phyloP scores from a whole-genome alignment of 2,329 filamentous ascomycete genomes.

The Aspergillus amoenus region DNA sequence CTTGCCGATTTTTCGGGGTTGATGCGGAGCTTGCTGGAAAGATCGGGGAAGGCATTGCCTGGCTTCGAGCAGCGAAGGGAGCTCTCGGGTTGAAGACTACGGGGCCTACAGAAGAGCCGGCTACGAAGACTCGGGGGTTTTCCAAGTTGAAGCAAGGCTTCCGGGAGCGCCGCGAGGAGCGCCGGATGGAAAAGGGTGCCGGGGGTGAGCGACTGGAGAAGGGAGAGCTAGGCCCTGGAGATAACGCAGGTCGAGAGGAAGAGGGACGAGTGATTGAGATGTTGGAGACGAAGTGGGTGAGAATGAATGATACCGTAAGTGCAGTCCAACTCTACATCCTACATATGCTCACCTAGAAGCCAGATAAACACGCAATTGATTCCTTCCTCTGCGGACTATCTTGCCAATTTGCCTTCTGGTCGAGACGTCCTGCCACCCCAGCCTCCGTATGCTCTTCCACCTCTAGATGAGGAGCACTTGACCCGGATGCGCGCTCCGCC shows the following conservation, averaged over 20 bases:
- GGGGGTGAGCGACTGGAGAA: constrained; percentile 36
- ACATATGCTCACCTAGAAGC: constrained; percentile 2
- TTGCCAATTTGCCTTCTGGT: constrained; percentile 81
- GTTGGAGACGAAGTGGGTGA: constrained; percentile 84
- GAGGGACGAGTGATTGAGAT: constrained; percentile 83
- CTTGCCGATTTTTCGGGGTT: constrained; percentile 86
- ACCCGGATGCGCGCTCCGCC: constrained; percentile 57
- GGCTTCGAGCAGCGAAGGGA: constrained; percentile 74
- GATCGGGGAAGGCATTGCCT: constrained; percentile 81
- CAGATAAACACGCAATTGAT: constrained; percentile 79
- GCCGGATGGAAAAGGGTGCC: constrained; percentile 67
- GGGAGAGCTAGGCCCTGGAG: constrained; percentile 50
- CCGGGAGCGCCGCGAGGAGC: constrained; percentile 75
- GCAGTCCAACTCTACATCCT: neutral
- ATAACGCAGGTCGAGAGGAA: constrained; percentile 80
- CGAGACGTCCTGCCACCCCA: constrained; percentile 74
- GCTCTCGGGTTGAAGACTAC: constrained; percentile 66
- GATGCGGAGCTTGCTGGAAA: constrained; percentile 82
- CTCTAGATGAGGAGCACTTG: constrained; percentile 64
- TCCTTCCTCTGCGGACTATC: constrained; percentile 67
- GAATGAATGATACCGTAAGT: constrained; percentile 85
- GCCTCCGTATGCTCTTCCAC: constrained; percentile 65
- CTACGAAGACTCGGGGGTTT: constrained; percentile 31
- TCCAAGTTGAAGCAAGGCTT: constrained; percentile 69
- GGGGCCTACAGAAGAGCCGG: constrained; percentile 40